Evolutionary conservation across 768 basidiomycete species (phyloP), one percentile per base, ranked within the genome.

Genomic region (Lactarius evosmus): DNA sequence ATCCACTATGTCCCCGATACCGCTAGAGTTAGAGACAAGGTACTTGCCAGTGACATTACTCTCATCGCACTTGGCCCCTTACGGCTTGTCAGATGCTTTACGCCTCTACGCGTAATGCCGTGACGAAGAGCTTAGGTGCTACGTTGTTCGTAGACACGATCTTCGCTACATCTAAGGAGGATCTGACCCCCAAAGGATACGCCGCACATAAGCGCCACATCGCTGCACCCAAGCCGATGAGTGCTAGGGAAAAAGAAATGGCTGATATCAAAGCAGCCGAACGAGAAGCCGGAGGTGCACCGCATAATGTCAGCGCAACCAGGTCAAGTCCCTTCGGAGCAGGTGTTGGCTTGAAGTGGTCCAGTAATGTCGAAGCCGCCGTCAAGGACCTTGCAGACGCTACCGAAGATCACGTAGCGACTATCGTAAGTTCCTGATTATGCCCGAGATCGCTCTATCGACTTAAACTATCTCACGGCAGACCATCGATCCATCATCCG

Each of bases 1-100:
- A 81, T 93, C 63, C 86, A 78, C 70, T 95, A 92, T 71, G 90
- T 95, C 7, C 93, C 93, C 1, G 93, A 95, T 65, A 72, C 80
- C 22, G 89, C 93, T 30, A 86, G 82, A 75, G 83, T 95, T 64
- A 82, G 91, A 71, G 84, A 90, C 75, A 95, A 95, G 85, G 91
- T 87, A 53, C 56, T 51, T 36, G 4, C 16, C 29, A 34, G 11
- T 27, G 50, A 34, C 11, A n/a, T 32, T 29, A 27, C 53, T 36
- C 38, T 25, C 52, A 51, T 49, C 30, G 46, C 19, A 40, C 38
- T 29, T 32, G 17, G 33, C 53, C 33, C 33, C 53, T 38, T 9
- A 46, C 38, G 40, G 29, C 38, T 12, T 36, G 8, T 17, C 61
- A 94, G 91, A 95, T 94, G 92, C 78, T 95, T 36, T 95, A 94